phyloP scores from a whole-genome alignment of 768 basidiomycete species.

The Leccinum broughii region DNA sequence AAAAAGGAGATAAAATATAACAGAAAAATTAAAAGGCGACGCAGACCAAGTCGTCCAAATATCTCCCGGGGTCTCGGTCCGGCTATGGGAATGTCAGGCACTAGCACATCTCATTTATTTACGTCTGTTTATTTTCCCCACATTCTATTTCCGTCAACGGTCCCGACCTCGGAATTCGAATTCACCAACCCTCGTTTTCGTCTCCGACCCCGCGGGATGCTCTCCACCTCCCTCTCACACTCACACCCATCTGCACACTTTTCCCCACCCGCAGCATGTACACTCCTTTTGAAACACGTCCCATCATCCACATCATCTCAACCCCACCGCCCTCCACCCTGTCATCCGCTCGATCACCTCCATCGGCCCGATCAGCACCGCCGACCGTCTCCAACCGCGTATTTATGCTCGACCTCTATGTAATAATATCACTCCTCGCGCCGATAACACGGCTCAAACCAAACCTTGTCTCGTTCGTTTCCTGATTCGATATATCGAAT shows the following conservation, averaged over 20 bases:
- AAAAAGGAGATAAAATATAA: background rate
- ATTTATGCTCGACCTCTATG: background rate
- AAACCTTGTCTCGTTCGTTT: background rate
- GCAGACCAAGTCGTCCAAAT: constrained; percentile 8
- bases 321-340: background rate
- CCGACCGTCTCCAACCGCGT: background rate
- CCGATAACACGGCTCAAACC: background rate
- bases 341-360: background rate
- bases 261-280: background rate
- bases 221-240: background rate
- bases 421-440: background rate
- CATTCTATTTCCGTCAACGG: constrained; percentile 21
- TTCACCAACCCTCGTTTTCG: constrained; percentile 7
- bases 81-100: constrained; percentile 33
- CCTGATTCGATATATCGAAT: background rate
- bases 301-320: constrained; percentile 1
- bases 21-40: background rate
- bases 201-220: background rate
- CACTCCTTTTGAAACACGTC: background rate
- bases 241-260: background rate
- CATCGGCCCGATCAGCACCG: background rate
- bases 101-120: constrained; percentile 12
- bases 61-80: constrained; percentile 36
- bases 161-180: constrained; percentile 16
- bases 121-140: constrained; percentile 21